Evolutionary conservation across 306 rosid species (phyloP).

Genomic region (Vigna mungo): DNA sequence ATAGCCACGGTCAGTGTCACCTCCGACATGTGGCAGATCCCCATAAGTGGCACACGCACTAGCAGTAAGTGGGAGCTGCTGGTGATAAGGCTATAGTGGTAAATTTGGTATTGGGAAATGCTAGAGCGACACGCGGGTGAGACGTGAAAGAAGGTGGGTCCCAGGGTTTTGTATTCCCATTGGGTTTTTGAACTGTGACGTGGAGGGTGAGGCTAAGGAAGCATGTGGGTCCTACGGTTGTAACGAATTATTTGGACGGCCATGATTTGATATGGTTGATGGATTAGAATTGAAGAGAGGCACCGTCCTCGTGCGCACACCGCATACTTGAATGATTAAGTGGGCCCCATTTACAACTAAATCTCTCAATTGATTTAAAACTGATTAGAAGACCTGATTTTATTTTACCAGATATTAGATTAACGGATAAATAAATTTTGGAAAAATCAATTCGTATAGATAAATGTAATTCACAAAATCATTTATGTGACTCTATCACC

Average conservation of each 20-base stretch:
- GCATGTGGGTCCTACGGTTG: conserved; percentile 18
- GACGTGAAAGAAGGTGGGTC: conserved; percentile 28
- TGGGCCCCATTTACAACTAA: conserved; percentile 12
- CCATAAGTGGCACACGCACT: conserved; percentile 40
- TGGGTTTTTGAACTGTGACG: background rate
- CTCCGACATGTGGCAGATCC: conserved; percentile 57
- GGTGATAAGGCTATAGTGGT: background rate
- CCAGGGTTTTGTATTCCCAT: background rate
- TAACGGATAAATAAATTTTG: too few species aligned
- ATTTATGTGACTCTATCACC: too few species aligned
- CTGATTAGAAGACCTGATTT: too few species aligned
- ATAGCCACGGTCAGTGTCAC: conserved; percentile 11
- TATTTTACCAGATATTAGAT: too few species aligned
- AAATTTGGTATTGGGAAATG: background rate
- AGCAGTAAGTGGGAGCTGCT: background rate
- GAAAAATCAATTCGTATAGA: too few species aligned
- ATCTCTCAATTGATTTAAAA: too few species aligned
- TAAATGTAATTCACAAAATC: too few species aligned
- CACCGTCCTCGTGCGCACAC: conserved; percentile 47
- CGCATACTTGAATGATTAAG: conserved; percentile 18
- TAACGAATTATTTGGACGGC: conserved; percentile 12
- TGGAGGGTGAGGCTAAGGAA: background rate
- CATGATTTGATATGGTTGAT: conserved; percentile 31
- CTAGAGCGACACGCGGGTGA: conserved; percentile 38
- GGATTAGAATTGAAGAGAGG: conserved; percentile 40